phyloP scores from a whole-genome alignment of 345 rosid genomes.

The Syzygium grande region DNA sequence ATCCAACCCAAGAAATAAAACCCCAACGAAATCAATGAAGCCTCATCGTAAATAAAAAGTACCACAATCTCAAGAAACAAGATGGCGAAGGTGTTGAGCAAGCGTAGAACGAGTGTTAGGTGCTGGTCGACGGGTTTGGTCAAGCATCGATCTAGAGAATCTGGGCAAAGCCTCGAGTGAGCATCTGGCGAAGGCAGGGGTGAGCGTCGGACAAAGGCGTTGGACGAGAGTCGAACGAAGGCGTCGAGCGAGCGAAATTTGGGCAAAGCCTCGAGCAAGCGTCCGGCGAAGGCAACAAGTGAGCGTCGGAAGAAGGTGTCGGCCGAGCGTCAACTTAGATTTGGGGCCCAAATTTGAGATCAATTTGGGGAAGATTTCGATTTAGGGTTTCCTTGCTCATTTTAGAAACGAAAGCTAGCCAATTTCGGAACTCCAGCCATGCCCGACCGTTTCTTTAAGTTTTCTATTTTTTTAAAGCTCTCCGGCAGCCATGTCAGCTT shows the following conservation, averaged over 20 bases:
- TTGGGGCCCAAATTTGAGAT: too few species aligned
- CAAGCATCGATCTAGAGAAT: background rate
- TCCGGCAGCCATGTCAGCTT: fast-evolving
- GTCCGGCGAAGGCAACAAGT: fast-evolving
- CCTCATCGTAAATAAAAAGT: fast-evolving
- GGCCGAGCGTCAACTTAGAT: background rate
- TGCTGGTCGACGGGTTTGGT: too few species aligned
- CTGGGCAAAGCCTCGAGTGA: background rate
- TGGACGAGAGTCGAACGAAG: fast-evolving
- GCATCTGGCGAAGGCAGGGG: too few species aligned
- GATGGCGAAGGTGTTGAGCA: background rate
- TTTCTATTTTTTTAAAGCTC: background rate
- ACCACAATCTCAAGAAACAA: background rate
- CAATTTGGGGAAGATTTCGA: background rate
- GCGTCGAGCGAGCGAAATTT: background rate
- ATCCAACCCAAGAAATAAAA: background rate
- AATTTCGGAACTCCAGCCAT: too few species aligned
- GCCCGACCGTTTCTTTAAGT: too few species aligned
- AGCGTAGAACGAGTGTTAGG: background rate
- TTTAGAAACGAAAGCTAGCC: background rate
- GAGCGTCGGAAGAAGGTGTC: fast-evolving
- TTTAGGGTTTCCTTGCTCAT: background rate
- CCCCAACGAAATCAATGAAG: background rate
- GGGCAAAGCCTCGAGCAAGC: background rate
- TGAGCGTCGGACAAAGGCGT: fast-evolving